phyloP scores from a whole-genome alignment of 371 early-diverging fungal species.

The Lichtheimia hyalospora region DNA sequence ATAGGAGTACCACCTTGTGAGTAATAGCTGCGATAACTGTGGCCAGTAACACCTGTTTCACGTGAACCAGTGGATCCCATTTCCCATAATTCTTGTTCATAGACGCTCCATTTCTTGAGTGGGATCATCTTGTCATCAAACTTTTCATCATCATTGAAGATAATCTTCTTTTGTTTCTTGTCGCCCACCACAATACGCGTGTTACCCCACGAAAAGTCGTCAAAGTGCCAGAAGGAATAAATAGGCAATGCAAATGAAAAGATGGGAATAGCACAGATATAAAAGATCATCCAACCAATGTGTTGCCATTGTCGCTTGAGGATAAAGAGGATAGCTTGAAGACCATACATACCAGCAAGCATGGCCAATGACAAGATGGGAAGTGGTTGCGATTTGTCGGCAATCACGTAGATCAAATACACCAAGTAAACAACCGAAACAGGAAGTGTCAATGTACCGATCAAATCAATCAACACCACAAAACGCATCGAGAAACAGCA shows the following conservation, averaged over 20 bases:
- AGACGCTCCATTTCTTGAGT: conserved; percentile 90
- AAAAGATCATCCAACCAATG: conserved; percentile 97
- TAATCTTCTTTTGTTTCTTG: conserved; percentile 67
- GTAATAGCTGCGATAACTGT: conserved; percentile 39
- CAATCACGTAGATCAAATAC: conserved; percentile 72
- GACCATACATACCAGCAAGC: conserved; percentile 75
- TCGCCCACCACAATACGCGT: conserved; percentile 79
- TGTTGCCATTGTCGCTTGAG: conserved; percentile 91
- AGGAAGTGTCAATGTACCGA: conserved; percentile 92
- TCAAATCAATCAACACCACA: conserved; percentile 88
- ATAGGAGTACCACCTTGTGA: conserved; percentile 22
- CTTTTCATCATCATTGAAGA: conserved; percentile 67
- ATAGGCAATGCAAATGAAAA: conserved; percentile 82
- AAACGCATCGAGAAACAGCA: conserved; percentile 98
- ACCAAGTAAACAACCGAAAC: conserved; percentile 88
- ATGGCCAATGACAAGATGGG: conserved; percentile 61
- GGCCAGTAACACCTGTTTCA: conserved; percentile 51
- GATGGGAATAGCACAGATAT: conserved; percentile 82
- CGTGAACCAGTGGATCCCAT: conserved; percentile 57
- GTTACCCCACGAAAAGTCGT: conserved; percentile 94
- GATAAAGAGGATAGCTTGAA: conserved; percentile 86
- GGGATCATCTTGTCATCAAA: conserved; percentile 90
- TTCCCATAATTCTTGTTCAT: conserved; percentile 86
- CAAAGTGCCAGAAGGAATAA: conserved; percentile 90
- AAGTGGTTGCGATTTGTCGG: conserved; percentile 46